Evolutionary conservation across 2,329 filamentous ascomycete species (phyloP), one percentile per base, ranked within the genome.

Genomic region (Xylariomycetidae sp.): DNA sequence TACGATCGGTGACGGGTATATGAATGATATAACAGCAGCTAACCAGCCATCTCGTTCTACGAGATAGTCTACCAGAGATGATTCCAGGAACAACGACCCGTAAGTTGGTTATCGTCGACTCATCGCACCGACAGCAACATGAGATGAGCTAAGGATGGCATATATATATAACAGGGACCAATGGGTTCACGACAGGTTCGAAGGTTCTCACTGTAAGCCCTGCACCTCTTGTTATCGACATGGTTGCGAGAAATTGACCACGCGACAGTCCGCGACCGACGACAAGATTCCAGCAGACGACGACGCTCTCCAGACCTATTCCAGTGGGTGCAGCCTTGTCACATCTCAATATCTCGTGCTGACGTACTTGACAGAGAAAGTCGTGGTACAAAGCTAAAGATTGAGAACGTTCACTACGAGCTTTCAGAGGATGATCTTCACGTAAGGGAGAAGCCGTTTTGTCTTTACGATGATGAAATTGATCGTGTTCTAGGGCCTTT

Each of bases 401-500:
- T 95, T 41, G 87, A 94, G 41, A 95, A 95, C 57, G 67, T 96
- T 37, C 89, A 96, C 60, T 96, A 94, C 60, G 89, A 96, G 40
- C 72, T 96, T 42, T 89, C 84, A 10, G 80, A 90, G 59, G 80
- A 82, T 23, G 89, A 95, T 54, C 72, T 95, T 34, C 75, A 85
- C 52, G 88, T 94, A 64, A 36, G 62, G 30, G 8, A 19, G 13
- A 23, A 16, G 8, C 13, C 33, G 13, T 27, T 14, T 27, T 32
- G 9, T 15, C 9, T 16, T 16, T 8, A 16, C 5, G 15, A 14
- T 15, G 19, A n/a, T 6, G 10, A 16, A 25, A 28, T 58, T 65
- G 16, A 64, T 44, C 22, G 7, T 6, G 12, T 14, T 33, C 5
- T 37, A 94, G 87, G 85, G 85, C 44, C 74, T 95, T 3, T 95